Conservation (phyloP, 495 filamentous ascomycete species). For the Tuber indicum region DNA sequence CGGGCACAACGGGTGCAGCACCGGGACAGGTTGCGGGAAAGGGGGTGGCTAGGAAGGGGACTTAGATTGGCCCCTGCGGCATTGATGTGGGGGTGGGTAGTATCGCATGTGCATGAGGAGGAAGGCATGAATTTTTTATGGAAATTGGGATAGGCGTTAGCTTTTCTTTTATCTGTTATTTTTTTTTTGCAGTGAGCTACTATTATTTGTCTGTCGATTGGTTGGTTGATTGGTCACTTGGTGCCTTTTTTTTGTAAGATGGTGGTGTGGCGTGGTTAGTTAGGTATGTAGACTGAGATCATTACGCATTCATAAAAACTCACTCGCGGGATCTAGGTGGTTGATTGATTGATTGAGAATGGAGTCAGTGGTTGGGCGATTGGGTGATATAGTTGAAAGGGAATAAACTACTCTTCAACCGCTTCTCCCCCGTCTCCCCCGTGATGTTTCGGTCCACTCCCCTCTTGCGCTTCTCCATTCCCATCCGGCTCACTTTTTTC, state of each 20-base stretch:
- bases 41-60: constrained; percentile 21
- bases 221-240: background rate
- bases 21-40: constrained; percentile 20
- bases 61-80: background rate
- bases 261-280: background rate
- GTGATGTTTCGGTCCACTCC: background rate
- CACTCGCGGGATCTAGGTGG: background rate
- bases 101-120: background rate
- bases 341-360: background rate
- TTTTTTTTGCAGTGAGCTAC: background rate
- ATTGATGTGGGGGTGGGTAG: background rate
- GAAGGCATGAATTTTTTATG: background rate
- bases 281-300: background rate
- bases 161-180: background rate
- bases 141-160: constrained; percentile 13
- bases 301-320: background rate
- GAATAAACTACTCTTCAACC: background rate
- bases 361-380: background rate
- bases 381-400: background rate
- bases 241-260: constrained; percentile 7
- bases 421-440: background rate
- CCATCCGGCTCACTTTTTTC: background rate
- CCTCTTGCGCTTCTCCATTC: background rate
- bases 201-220: background rate
- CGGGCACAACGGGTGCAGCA: background rate